Percentiles rank a stretch among this genome's conserved stretches.
These are phyloP conservation scores for Colletotrichum sp. DNA, from an alignment of 2,329 filamentous ascomycete genomes.

Conservation along the genomic window DNA sequence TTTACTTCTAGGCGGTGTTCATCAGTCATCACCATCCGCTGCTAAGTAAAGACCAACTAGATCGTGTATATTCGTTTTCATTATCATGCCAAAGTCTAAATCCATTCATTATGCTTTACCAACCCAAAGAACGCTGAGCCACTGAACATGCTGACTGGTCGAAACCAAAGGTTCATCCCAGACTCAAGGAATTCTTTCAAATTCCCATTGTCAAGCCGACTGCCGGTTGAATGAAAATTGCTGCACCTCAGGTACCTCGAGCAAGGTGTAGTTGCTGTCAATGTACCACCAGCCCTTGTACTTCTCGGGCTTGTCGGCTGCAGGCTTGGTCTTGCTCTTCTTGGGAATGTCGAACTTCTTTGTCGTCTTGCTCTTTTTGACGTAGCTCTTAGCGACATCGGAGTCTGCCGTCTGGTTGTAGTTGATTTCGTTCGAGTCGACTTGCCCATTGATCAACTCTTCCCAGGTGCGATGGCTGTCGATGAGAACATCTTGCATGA, in stretches of 20 bases:
- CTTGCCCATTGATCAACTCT: constrained; percentile 40
- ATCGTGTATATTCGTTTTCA: background rate
- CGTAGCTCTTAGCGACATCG: constrained; percentile 33
- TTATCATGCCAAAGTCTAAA: background rate
- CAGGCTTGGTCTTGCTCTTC: constrained; percentile 30
- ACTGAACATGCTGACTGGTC: background rate
- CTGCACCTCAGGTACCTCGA: constrained; percentile 19
- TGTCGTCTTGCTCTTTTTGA: constrained; percentile 34
- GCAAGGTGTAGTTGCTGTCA: constrained; percentile 34
- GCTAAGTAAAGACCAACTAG: background rate
- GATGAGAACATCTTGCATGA: constrained; percentile 33
- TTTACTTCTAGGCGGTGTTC: background rate
- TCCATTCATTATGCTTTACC: background rate
- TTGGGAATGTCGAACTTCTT: constrained; percentile 34
- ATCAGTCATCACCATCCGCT: background rate
- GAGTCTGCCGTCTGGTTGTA: constrained; percentile 43
- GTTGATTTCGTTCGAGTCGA: constrained; percentile 41
- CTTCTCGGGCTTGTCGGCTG: constrained; percentile 32
- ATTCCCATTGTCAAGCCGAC: background rate
- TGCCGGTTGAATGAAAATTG: background rate
- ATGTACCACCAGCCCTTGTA: constrained; percentile 44
- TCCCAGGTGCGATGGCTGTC: constrained; percentile 44
- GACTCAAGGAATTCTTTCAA: too few species aligned
- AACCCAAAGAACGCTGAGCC: background rate
- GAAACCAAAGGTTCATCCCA: background rate